These are phyloP conservation scores for Neofusicoccum ribis DNA, from an alignment of 2,329 filamentous ascomycete genomes.

Conservation along the genomic window DNA sequence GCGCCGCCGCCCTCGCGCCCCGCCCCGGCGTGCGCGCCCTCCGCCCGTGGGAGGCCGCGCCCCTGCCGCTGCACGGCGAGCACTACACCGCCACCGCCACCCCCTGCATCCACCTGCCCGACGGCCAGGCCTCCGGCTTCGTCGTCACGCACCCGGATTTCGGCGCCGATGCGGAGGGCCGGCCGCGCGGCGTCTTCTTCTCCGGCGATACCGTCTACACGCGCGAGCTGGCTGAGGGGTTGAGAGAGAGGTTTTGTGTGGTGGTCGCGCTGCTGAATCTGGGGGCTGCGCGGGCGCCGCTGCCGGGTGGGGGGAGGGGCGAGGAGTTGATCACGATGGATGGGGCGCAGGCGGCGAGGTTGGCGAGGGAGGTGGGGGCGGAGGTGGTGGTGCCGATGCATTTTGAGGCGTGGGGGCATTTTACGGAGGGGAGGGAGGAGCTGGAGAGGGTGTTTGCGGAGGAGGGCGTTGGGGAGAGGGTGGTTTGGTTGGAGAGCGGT, in stretches of 20 bases:
- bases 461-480: background rate
- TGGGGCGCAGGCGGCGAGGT: slow-evolving; percentile 41
- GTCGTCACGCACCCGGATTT: slow-evolving; percentile 41
- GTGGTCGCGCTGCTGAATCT: slow-evolving; percentile 21
- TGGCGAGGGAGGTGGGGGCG: slow-evolving; percentile 43
- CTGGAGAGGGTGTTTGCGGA: slow-evolving; percentile 1
- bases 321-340: slow-evolving; percentile 48
- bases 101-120: slow-evolving; percentile 47
- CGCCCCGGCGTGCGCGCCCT: slow-evolving; percentile 42
- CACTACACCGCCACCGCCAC: slow-evolving; percentile 45
- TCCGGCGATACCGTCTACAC: slow-evolving; percentile 53
- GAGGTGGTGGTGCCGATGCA: slow-evolving; percentile 51
- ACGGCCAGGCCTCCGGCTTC: slow-evolving; percentile 50
- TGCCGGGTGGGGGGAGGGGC: slow-evolving; percentile 22
- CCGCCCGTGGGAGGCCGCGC: slow-evolving; percentile 32
- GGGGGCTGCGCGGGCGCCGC: background rate
- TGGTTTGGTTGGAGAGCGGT: background rate
- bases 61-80: slow-evolving; percentile 29
- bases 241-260: slow-evolving; percentile 20
- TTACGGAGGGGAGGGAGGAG: slow-evolving; percentile 45
- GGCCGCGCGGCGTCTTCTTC: slow-evolving; percentile 49
- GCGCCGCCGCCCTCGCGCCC: slow-evolving; percentile 45
- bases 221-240: slow-evolving; percentile 31
- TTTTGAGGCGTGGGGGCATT: slow-evolving; percentile 49
- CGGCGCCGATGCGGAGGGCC: slow-evolving; percentile 30